Percentiles rank a stretch among this genome's conserved stretches.
These are phyloP conservation scores for Coemansia guatemalensis DNA, from an alignment of 192 early-diverging fungal species.

Conservation along the genomic window DNA sequence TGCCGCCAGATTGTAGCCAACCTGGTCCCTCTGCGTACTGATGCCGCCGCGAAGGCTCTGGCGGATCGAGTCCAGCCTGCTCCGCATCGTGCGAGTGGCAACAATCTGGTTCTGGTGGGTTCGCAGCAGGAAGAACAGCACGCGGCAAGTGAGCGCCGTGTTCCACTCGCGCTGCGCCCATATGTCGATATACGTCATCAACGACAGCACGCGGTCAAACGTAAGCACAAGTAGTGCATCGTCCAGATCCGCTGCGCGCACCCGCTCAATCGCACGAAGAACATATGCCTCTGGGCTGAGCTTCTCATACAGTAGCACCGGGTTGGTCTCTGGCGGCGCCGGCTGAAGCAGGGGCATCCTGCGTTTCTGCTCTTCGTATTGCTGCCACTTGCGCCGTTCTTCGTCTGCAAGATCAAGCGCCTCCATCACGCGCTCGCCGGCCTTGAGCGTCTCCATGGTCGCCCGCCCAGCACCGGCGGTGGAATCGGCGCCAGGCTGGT, in stretches of 20 bases:
- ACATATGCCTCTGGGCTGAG: conserved; percentile 77
- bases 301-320: conserved; percentile 67
- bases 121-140: conserved; percentile 82
- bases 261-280: conserved; percentile 69
- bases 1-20: conserved; percentile 90
- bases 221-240: conserved; percentile 88
- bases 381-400: conserved; percentile 69
- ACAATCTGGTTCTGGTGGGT: conserved; percentile 90
- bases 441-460: conserved; percentile 93
- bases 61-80: conserved; percentile 71
- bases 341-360: conserved; percentile 41
- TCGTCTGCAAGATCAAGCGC: conserved; percentile 88
- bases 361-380: conserved; percentile 57
- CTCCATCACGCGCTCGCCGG: conserved; percentile 92
- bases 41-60: conserved; percentile 63
- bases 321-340: conserved; percentile 57
- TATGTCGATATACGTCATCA: conserved; percentile 74
- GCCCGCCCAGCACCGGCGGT: conserved; percentile 76
- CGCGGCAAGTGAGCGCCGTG: conserved; percentile 73
- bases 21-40: conserved; percentile 70
- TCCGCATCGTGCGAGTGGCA: conserved; percentile 75
- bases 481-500: conserved; percentile 24
- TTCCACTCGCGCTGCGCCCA: conserved; percentile 87
- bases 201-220: conserved; percentile 72
- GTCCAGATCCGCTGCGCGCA: conserved; percentile 84